Base-by-base conservation (phyloP, 257 asterid genomes). In the Echium plantagineum region DNA sequence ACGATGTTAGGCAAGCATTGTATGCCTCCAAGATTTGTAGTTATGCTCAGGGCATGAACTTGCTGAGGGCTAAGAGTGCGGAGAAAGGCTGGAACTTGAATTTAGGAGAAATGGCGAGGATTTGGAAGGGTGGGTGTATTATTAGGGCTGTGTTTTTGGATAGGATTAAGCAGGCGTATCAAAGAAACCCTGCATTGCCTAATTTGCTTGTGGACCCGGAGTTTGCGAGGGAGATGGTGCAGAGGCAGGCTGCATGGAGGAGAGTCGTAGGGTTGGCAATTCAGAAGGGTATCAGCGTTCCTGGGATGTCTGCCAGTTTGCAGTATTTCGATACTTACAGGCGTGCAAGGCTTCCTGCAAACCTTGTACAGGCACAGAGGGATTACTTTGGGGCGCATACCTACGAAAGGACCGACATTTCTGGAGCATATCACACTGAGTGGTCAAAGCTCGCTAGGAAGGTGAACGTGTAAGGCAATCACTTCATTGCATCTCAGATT, bases 71-170 rank as follows among this genome's bases (percentile, higher is more conserved):
- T 0, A 90, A 90, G 90, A 90, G 97, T 55, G 62, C 42, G 64
- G 96, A 87, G 81, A 90, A 87, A 51, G 94, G 84, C 0, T 90
- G 97, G 97, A 81, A 81, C 38, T 74, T 90, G 89, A 85, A 87
- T 67, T 75, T 90, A 66, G 96, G 96, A 6, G 97, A 90, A 69
- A 53, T 90, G 60, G 96, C 96, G 0, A 78, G 96, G 78, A 90
- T 90, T 72, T 90, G 97, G 97, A 90, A 90, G 67, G 97, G 97
- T 3, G 97, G 97, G 62, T 90, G 97, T 65, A 90, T 90, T 38
- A 90, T 90, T 49, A 70, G 97, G 75, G 97, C 97, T 0, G 94
- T 90, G 19, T 90, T 90, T 71, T 74, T 90, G 88, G 97, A 90
- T 59, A 78, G 97, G 74, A 90, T 90, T 59, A 90, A 90, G 87